These are phyloP conservation scores for Phaffia australis DNA, from an alignment of 768 basidiomycete species.

Conservation along the genomic window DNA sequence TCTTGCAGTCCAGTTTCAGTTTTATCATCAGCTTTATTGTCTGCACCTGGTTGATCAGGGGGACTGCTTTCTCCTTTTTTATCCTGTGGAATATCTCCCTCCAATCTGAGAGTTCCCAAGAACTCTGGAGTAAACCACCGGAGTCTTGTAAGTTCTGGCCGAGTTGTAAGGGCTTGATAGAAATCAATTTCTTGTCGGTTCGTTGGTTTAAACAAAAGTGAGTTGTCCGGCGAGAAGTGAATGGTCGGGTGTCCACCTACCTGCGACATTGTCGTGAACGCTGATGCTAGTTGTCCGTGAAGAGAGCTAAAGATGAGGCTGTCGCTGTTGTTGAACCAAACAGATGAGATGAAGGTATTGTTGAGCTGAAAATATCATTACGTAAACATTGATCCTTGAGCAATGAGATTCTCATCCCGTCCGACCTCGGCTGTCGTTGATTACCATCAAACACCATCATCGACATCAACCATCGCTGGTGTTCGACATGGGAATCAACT, in stretches of 20 bases:
- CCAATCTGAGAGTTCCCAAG: constrained; percentile 62
- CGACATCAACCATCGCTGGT: too few relatives aligned
- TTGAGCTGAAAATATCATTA: too few relatives aligned
- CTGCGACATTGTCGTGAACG: too few relatives aligned
- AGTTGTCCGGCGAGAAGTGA: background rate
- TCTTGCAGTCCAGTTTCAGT: constrained; percentile 28
- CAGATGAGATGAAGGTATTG: too few relatives aligned
- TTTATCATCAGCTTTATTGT: constrained; percentile 15
- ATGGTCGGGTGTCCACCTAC: background rate
- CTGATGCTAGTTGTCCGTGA: too few relatives aligned
- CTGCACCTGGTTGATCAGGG: constrained; percentile 11
- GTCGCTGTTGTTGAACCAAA: too few relatives aligned
- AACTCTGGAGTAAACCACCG: constrained; percentile 59
- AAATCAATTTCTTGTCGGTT: constrained; percentile 37
- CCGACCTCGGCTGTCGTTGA: too few relatives aligned
- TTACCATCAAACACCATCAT: too few relatives aligned
- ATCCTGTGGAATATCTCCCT: constrained; percentile 48
- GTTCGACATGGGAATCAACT: constrained; percentile 48
- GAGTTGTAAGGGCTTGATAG: constrained; percentile 33
- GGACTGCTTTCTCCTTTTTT: background rate
- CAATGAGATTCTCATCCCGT: too few relatives aligned
- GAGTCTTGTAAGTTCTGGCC: constrained; percentile 27
- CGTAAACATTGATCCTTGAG: too few relatives aligned
- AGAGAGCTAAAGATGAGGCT: too few relatives aligned
- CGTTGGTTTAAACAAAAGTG: constrained; percentile 29